Base-by-base conservation (phyloP, 805 yeast genomes). In the Metschnikowia sp. region DNA sequence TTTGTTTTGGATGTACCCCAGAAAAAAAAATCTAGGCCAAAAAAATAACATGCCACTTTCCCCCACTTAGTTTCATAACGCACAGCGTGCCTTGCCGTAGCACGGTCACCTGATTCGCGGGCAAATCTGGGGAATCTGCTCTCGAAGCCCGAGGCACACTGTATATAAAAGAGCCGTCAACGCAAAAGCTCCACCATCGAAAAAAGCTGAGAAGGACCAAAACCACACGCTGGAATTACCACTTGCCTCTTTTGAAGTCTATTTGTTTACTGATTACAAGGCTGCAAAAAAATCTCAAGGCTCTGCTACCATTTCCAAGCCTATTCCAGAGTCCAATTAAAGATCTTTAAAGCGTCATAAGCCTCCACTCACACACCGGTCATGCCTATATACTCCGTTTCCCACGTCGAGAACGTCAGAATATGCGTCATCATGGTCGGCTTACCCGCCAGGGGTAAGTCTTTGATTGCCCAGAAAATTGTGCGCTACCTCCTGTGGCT, bases 401-500 rank as follows among this genome's bases (percentile, higher is more conserved):
- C 81, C 22, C 82, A 79, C 51, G 84, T 82, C 32, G 88, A 83
- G 57, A 84, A 86, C 61, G 76, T 85, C 44, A 77, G 90, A 53
- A 82, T 88, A 29, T 88, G 96, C 70, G 96, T 88, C 36, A 84
- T 88, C 15, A 86, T 88, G 87, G 94, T 87, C 34, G 96, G 96
- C 2, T 69, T 86, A 35, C 95, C 95, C 10, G 92, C 94, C 11
- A 78, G 98, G 48, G 99, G 99, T 3, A 94, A 94, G 66, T 86
- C 96, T 3, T 83, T 90, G 65, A 92, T 94, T 52, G 90, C 98
- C 3, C 96, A 90, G 63, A 94, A 92, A 64, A 86, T 94, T 45
- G 96, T 92, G 31, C 78, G 98, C 40, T 94, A 92, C 62, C 75
- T 94, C 45, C 82, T 90, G 32, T 94, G 99, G 99, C 76, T 92